Percentiles rank a stretch among this genome's conserved stretches.
Evolutionary conservation across 305 asterid species (phyloP).

Genomic region (Ajuga reptans): DNA sequence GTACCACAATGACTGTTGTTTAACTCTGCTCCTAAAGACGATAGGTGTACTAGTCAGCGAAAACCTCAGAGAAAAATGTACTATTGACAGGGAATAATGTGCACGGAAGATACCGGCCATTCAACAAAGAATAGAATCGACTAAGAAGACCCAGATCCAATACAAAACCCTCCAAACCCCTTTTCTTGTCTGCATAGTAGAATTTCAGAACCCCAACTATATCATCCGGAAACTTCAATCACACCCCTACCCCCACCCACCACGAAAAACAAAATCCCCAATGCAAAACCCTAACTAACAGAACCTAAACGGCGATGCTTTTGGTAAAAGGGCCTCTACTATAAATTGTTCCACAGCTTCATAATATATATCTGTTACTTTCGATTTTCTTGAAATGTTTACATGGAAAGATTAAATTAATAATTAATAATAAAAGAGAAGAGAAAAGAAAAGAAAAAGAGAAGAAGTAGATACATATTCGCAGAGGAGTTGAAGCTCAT

Average conservation of each 20-base stretch:
- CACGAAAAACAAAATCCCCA: not conserved
- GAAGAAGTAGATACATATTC: conserved; percentile 60
- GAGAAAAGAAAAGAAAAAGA: not conserved
- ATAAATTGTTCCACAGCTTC: not conserved
- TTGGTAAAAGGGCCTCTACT: not conserved
- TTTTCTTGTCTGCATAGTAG: not conserved
- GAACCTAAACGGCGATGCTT: not conserved
- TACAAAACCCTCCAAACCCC: not conserved
- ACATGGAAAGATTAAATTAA: not conserved
- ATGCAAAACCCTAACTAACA: conserved; percentile 6
- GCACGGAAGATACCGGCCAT: not conserved
- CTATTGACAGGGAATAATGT: not conserved
- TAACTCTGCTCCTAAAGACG: not conserved
- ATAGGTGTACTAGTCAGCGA: not conserved
- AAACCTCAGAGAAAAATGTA: not conserved
- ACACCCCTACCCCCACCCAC: not conserved
- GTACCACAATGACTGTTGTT: not conserved
- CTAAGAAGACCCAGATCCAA: not conserved
- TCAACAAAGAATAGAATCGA: not conserved
- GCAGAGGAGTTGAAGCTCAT: conserved; percentile 95
- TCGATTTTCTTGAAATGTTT: not conserved
- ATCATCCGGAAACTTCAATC: not conserved
- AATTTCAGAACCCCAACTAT: not conserved
- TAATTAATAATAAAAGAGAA: too few species aligned
- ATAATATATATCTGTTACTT: not conserved